Evolutionary conservation across 768 basidiomycete genomes (phyloP).

Genomic region (Crassisporium funariophilum): DNA sequence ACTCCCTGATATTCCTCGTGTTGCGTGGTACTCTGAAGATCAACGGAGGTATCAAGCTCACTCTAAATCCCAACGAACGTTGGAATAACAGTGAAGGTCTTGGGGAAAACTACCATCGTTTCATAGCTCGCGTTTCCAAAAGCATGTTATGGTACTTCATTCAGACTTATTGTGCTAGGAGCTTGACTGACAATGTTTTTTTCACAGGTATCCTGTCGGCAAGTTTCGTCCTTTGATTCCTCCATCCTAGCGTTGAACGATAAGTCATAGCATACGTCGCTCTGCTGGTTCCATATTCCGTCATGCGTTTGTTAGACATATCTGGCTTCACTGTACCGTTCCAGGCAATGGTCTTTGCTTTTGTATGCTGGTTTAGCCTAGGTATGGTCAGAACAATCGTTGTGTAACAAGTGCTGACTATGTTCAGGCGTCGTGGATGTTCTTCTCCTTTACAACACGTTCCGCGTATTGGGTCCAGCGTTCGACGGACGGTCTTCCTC

Average conservation of each 20-base stretch:
- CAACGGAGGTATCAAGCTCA: conserved; percentile 52
- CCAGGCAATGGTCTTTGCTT: conserved; percentile 49
- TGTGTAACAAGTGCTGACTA: not conserved
- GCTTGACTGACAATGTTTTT: conserved; percentile 11
- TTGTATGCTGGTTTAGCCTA: conserved; percentile 51
- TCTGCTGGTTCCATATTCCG: conserved; percentile 59
- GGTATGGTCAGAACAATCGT: conserved; percentile 38
- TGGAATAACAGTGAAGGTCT: conserved; percentile 38
- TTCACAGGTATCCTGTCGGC: conserved; percentile 62
- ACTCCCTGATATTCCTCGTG: conserved; percentile 61
- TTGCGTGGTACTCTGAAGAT: conserved; percentile 58
- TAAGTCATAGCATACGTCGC: conserved; percentile 55
- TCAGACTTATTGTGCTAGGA: not conserved
- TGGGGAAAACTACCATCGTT: conserved; percentile 55
- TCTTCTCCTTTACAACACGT: conserved; percentile 66
- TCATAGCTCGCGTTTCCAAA: conserved; percentile 61
- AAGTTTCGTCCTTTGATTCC: conserved; percentile 16
- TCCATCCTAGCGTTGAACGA: conserved; percentile 3
- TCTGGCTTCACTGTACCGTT: conserved; percentile 53
- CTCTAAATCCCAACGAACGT: conserved; percentile 47
- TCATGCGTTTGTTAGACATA: conserved; percentile 48
- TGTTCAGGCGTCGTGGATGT: conserved; percentile 63
- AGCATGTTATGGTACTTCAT: conserved; percentile 69
- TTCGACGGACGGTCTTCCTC: conserved; percentile 38
- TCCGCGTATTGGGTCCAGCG: conserved; percentile 59